Base-by-base conservation (phyloP, 768 basidiomycete genomes). In the Myochromella boudieri region DNA sequence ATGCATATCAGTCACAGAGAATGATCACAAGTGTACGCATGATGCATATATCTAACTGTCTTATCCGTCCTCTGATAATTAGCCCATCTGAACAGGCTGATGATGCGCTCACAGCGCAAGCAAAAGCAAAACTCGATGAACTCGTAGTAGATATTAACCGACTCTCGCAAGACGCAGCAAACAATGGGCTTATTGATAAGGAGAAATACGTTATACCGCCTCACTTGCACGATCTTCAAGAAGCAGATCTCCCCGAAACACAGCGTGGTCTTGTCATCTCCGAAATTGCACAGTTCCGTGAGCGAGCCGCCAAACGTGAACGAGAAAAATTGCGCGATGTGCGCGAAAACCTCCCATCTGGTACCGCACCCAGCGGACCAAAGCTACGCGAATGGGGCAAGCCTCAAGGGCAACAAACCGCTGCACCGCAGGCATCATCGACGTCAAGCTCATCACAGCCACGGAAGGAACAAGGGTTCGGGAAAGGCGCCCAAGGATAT, bases 221-320 rank as follows among this genome's bases (percentile, higher is more conserved):
- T n/a, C 97, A 99, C 68, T 78, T 98, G 15, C 91, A 92, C 67
- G 97, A 98, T 68, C 77, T 99, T 33, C 89, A 93, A 61, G 94
- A 97, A 69, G 91, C 93, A 42, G 97, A 99, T 61, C 80, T 99
- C 33, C 95, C 97, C 18, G 97, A 99, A 70, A 91, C 91, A 0
- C 82, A 80, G 52, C 87, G 95, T 27, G 92, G 89, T 4, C 84
- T 94, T 44, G 94, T 98, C 51, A 90, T 97, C 52, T 91, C 90
- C 24, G 94, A 97, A 63, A 99, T 99, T 51, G 93, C 94, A 0
- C 86, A 92, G 57, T 99, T 99, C 67, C 82, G 97, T 48, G 94
- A 97, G 68, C 83, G 91, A 17, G 91, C 94, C 0, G 92, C 91
- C 7, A 95, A 94, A 67, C 74, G 88, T 27, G 93, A 95, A 60